These are phyloP conservation scores for Xylaria sp. DNA, from an alignment of 2,329 filamentous ascomycete genomes.

Conservation along the genomic window DNA sequence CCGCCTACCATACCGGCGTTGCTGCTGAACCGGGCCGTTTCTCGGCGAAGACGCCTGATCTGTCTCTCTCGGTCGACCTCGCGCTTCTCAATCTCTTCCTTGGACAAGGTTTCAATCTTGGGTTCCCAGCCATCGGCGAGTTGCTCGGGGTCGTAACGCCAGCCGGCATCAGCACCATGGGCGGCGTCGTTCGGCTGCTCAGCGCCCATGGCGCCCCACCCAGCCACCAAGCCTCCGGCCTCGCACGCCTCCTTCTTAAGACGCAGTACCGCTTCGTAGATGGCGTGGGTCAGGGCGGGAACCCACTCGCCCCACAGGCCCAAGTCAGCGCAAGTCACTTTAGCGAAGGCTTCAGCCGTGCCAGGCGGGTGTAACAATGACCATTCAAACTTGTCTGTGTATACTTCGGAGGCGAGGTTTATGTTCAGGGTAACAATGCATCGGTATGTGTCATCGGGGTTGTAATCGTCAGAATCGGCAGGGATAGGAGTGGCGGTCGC, in stretches of 20 bases:
- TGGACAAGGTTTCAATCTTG: constrained; percentile 82
- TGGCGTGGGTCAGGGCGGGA: constrained; percentile 92
- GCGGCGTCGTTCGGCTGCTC: constrained; percentile 92
- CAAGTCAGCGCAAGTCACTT: constrained; percentile 90
- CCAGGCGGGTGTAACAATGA: constrained; percentile 91
- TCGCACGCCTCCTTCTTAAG: constrained; percentile 98
- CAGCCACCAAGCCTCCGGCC: constrained; percentile 84
- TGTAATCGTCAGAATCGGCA: constrained; percentile 77
- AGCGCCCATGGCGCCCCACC: constrained; percentile 71
- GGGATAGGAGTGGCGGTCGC: constrained; percentile 74
- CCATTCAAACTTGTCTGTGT: constrained; percentile 98
- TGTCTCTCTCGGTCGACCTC: constrained; percentile 95
- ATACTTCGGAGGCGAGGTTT: constrained; percentile 89
- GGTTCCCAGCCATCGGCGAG: constrained; percentile 87
- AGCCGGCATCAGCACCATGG: constrained; percentile 84
- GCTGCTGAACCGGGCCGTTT: constrained; percentile 92
- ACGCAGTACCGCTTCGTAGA: constrained; percentile 92
- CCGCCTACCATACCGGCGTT: constrained; percentile 83
- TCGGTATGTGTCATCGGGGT: constrained; percentile 93
- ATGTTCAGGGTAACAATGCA: constrained; percentile 93
- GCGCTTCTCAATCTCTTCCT: constrained; percentile 97
- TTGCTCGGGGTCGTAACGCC: constrained; percentile 94
- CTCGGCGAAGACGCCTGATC: constrained; percentile 84
- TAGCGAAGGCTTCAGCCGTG: constrained; percentile 91
- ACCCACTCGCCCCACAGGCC: constrained; percentile 94